Base-by-base conservation (phyloP, 129 eudicot species). In the Tagetes erecta region DNA sequence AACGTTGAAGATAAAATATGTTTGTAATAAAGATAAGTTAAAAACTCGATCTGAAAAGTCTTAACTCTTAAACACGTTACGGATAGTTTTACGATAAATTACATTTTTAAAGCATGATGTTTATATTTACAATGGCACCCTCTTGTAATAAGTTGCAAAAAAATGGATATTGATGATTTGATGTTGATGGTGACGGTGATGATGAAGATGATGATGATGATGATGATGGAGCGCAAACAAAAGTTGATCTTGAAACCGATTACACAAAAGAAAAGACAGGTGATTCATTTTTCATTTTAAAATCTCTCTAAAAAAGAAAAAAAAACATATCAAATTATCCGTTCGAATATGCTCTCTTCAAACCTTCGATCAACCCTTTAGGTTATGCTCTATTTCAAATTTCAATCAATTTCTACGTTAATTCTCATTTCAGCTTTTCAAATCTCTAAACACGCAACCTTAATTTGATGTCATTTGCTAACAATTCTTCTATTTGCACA, bases 341-440 rank as follows among this genome's bases (percentile, higher is more conserved):
- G 46, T 13, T 8, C 64, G 66, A 75, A 64, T 75, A 64, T 50
- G 64, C 63, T 46, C 31, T 57, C 42, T 59, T 58, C 77, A 73
- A 73, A 58, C 69, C 73, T 52, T 73, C 80, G 73, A 53, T 76
- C 67, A 76, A 42, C 37, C 52, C 80, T 45, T 13, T 46, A 58
- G 45, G 77, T 56, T 58, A 58, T 34, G 77, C 31, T 9, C 56
- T 55, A 39, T 50, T 55, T 41, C 67, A 71, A 40, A 49, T 51
- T 67, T 55, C 38, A 3, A 27, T 67, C 40, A 38, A 47, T 53
- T 67, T 31, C 6, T 40, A 39, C 44, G 35, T 40, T 51, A 40
- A 64, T 30, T 51, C 41, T 40, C 34, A 33, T 37, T 30, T 12
- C 2, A 67, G 13, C 37, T 0, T 55, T 52, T 65, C 8, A 27